phyloP scores from a whole-genome alignment of 2,329 filamentous ascomycete genomes.

The Purpureocillium lavendulum region DNA sequence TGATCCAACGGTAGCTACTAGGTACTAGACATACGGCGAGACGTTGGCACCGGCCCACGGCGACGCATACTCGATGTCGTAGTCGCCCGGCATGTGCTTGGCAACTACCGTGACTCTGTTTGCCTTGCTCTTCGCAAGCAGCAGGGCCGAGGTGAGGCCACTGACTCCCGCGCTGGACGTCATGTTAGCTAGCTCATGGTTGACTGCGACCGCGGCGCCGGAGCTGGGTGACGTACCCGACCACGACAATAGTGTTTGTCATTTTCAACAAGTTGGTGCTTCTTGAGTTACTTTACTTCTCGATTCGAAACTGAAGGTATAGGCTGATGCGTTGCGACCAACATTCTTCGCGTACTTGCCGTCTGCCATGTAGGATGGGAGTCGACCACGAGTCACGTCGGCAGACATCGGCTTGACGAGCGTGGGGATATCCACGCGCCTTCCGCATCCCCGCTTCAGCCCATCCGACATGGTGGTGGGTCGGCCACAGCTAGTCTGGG shows the following conservation, averaged over 20 bases:
- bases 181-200: not conserved
- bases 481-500: no score
- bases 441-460: not conserved
- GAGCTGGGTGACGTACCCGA: conserved; percentile 19
- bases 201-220: not conserved
- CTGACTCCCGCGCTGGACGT: conserved; percentile 36
- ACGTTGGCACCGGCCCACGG: conserved; percentile 84
- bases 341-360: no score
- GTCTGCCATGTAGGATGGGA: no score
- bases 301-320: no score
- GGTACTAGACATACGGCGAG: conserved; percentile 49
- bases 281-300: no score
- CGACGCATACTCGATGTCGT: conserved; percentile 82
- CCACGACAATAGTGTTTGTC: conserved; percentile 22
- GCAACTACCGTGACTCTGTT: conserved; percentile 61
- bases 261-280: conserved; percentile 12
- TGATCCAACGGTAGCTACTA: no score
- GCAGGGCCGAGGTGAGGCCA: conserved; percentile 41
- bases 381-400: no score
- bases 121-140: conserved; percentile 34
- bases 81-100: conserved; percentile 91
- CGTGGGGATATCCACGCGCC: not conserved
- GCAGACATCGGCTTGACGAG: no score
- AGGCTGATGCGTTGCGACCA: no score
- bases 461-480: no score